Percentiles rank a stretch among this genome's conserved stretches.
These are phyloP conservation scores for Coprinopsis marcescibilis DNA, from an alignment of 768 basidiomycete genomes.

Conservation along the genomic window DNA sequence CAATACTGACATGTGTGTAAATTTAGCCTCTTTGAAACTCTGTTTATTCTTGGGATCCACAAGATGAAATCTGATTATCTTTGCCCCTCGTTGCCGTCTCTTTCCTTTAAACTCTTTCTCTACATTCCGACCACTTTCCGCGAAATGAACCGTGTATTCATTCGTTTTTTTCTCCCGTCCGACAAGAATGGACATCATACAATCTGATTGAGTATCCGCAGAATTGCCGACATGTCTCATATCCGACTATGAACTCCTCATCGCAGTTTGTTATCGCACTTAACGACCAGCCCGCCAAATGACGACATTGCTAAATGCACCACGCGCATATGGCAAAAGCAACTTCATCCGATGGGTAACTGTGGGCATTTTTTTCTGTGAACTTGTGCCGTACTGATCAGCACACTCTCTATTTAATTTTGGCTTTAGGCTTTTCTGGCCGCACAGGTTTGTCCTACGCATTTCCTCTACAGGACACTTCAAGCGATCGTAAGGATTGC, in stretches of 20 bases:
- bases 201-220: not conserved
- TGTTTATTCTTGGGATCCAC: constrained; percentile 2
- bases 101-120: too few relatives aligned
- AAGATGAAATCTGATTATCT: constrained; percentile 10
- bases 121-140: constrained; percentile 6
- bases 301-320: not conserved
- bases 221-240: constrained; percentile 1
- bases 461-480: not conserved
- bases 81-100: too few relatives aligned
- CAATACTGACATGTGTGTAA: constrained; percentile 4
- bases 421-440: constrained; percentile 7
- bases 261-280: not conserved
- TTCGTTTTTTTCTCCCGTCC: constrained; percentile 1
- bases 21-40: constrained; percentile 8
- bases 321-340: not conserved
- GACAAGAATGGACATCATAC: not conserved
- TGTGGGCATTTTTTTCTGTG: too few relatives aligned
- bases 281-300: not conserved
- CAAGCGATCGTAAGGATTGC: not conserved
- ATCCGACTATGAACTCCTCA: constrained; percentile 1
- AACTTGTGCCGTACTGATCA: constrained; percentile 3
- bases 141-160: constrained; percentile 6
- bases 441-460: constrained; percentile 1
- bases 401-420: constrained; percentile 1
- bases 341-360: not conserved